phyloP scores from a whole-genome alignment of 2,329 filamentous ascomycete genomes.

The Calonectria ilicicola region DNA sequence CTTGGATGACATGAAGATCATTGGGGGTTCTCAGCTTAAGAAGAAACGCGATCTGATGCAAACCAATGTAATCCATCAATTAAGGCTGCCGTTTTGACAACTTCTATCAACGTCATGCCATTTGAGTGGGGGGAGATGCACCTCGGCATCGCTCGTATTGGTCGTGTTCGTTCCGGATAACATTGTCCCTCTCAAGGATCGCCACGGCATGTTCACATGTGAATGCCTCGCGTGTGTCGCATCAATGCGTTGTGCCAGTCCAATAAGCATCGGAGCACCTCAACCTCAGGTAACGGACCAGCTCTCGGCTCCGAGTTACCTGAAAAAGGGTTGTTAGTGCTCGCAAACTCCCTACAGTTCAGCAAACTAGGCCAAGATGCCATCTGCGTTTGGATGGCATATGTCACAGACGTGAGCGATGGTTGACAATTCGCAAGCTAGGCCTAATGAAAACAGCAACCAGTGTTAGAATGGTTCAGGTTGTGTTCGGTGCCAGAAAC shows the following conservation, averaged over 20 bases:
- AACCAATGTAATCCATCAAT: not conserved
- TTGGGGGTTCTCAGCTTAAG: not conserved
- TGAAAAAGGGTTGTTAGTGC: not conserved
- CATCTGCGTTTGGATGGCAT: not conserved
- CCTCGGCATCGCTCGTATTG: not conserved
- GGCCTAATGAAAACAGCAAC: not conserved
- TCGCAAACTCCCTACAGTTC: not conserved
- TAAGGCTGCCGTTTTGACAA: not conserved
- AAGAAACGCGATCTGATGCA: not conserved
- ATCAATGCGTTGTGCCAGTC: not conserved
- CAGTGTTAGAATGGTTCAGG: no score
- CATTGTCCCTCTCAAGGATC: not conserved
- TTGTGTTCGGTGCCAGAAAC: not conserved
- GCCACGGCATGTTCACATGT: not conserved
- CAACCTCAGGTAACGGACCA: not conserved
- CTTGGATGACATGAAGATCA: not conserved
- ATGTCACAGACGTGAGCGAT: not conserved
- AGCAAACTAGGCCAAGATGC: not conserved
- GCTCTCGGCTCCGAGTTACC: not conserved
- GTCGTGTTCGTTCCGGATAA: not conserved
- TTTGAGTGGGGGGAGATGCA: not conserved
- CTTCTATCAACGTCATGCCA: not conserved
- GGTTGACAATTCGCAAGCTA: not conserved
- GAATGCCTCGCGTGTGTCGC: not conserved
- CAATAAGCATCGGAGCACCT: not conserved